A percentile compares a stretch with the other conserved stretches of the same genome.
Evolutionary conservation across 768 basidiomycete genomes (phyloP).

Genomic region (Boletus rex-veris): DNA sequence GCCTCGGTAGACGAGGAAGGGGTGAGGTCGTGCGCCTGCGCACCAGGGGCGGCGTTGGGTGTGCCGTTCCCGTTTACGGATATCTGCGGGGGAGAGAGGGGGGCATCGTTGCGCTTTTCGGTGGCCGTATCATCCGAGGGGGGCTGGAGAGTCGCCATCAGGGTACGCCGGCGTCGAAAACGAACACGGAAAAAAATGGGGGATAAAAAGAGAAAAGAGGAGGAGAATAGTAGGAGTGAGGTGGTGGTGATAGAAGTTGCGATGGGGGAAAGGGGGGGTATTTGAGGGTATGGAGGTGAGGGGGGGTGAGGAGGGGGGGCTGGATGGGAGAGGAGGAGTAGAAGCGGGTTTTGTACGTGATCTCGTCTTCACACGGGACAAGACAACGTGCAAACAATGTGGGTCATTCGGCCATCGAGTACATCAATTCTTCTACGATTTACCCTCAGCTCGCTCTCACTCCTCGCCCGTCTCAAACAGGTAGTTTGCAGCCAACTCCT

Average conservation of each 20-base stretch:
- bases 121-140: conserved; percentile 11
- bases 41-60: conserved; percentile 17
- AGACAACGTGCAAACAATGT: conserved; percentile 29
- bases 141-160: conserved; percentile 25
- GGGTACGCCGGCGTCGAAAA: not conserved
- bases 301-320: conserved; percentile 7
- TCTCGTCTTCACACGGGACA: conserved; percentile 27
- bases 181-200: not conserved
- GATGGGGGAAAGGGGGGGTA: conserved; percentile 13
- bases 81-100: conserved; percentile 16
- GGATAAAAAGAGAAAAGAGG: not conserved
- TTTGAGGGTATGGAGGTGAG: conserved; percentile 27
- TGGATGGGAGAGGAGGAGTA: conserved; percentile 5
- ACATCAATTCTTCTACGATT: not conserved
- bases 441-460: not conserved
- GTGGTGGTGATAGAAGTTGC: not conserved
- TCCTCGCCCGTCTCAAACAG: conserved; percentile 58
- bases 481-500: conserved; percentile 93
- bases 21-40: conserved; percentile 29
- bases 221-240: too few relatives aligned
- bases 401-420: not conserved
- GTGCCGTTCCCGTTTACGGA: conserved; percentile 27
- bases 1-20: conserved; percentile 32
- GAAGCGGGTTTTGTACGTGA: conserved; percentile 31
- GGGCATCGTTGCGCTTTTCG: conserved; percentile 22